These are phyloP conservation scores for Quercus aquifolioides DNA, from an alignment of 306 rosid species.

Conservation along the genomic window DNA sequence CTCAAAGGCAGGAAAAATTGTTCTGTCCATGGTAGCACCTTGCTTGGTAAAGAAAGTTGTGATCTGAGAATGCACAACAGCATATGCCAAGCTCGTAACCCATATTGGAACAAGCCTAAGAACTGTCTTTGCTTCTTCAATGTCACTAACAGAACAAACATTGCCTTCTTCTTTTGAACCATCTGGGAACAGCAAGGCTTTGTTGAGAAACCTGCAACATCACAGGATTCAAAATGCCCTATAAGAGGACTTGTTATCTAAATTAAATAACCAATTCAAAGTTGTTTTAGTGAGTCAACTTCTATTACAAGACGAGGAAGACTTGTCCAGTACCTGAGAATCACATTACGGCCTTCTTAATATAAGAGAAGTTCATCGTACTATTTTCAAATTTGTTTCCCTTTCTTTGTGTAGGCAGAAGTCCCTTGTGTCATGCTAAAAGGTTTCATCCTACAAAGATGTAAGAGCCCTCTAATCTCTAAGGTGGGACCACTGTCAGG, in stretches of 20 bases:
- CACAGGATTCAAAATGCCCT: not conserved
- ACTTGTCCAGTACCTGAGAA: not conserved
- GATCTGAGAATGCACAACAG: too few species aligned
- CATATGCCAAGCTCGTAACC: too few species aligned
- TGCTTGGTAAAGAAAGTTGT: too few species aligned
- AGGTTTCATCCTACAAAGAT: not conserved
- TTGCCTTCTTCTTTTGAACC: constrained; percentile 14
- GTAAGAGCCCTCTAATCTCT: not conserved
- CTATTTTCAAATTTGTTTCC: too few species aligned
- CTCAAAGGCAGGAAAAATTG: too few species aligned
- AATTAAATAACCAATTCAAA: not conserved
- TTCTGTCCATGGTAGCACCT: too few species aligned
- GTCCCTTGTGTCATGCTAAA: too few species aligned
- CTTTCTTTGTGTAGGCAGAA: too few species aligned
- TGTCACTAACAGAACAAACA: constrained; percentile 23
- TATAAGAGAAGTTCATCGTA: too few species aligned
- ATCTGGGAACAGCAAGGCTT: constrained; percentile 10
- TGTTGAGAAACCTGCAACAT: too few species aligned
- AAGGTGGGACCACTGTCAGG: too few species aligned
- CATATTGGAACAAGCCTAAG: constrained; percentile 23
- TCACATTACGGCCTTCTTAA: not conserved
- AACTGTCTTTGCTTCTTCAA: constrained; percentile 45
- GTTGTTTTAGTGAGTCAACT: not conserved
- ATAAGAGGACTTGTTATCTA: not conserved
- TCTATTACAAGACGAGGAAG: not conserved